Conservation (phyloP, 192 early-diverging fungal species). For the Rhizoclosmatium sp. region DNA sequence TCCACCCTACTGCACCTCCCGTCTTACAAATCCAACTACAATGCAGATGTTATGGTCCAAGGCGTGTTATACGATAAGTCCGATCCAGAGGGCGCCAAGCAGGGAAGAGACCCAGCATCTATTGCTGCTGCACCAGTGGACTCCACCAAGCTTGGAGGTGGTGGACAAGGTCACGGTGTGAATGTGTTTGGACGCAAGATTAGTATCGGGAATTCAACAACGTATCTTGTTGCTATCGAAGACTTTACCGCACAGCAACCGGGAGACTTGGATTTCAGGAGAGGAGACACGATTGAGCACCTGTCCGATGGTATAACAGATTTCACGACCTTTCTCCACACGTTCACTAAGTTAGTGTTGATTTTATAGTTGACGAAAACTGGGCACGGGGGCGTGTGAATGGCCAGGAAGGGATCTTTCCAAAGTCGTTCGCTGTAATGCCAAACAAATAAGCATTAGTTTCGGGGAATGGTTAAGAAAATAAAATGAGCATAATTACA, state of each 20-base stretch:
- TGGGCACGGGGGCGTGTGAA: conserved; percentile 24
- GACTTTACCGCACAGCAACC: conserved; percentile 9
- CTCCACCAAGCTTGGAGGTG: conserved; percentile 5
- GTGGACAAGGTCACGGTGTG: conserved; percentile 21
- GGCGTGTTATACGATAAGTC: conserved; percentile 21
- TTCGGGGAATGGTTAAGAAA: neutral
- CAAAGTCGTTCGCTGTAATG: conserved; percentile 19
- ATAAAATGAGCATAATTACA: too few relatives aligned
- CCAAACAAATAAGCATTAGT: neutral
- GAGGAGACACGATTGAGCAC: conserved; percentile 28
- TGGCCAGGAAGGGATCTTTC: conserved; percentile 29
- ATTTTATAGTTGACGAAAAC: conserved; percentile 19
- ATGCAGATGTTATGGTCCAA: conserved; percentile 22
- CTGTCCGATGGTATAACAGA: conserved; percentile 8
- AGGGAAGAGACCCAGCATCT: neutral
- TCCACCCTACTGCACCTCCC: neutral
- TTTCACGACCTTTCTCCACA: neutral
- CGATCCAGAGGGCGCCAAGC: conserved; percentile 20
- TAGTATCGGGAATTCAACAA: conserved; percentile 7
- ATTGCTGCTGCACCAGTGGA: conserved; percentile 19
- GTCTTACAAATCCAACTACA: neutral
- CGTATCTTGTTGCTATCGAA: conserved; percentile 11
- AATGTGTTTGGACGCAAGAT: conserved; percentile 24
- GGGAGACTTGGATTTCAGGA: conserved; percentile 23
- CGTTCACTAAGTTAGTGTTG: neutral